Evolutionary conservation across 1,139 yeast species (phyloP).

Genomic region (Blastobotrys serpentis): DNA sequence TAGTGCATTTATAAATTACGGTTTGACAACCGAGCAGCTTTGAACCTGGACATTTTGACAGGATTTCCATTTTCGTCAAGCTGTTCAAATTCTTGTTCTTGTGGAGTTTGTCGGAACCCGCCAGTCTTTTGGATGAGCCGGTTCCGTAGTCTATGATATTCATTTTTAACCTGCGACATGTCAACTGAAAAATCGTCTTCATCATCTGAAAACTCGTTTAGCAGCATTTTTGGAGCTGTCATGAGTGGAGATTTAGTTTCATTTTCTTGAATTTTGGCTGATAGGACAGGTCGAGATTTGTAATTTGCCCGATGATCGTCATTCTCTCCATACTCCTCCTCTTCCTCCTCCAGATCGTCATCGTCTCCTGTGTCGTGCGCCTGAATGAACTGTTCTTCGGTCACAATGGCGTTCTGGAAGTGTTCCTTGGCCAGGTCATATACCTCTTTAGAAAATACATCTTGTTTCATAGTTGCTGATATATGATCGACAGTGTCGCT

Average conservation of each 20-base stretch:
- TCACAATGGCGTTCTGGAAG: constrained; percentile 34
- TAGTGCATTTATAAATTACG: constrained; percentile 10
- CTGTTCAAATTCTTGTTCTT: constrained; percentile 64
- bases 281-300: constrained; percentile 20
- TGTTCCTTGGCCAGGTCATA: constrained; percentile 31
- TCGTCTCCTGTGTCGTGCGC: constrained; percentile 27
- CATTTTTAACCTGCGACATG: constrained; percentile 45
- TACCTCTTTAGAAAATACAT: constrained; percentile 17
- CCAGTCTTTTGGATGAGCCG: constrained; percentile 50
- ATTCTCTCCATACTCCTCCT: constrained; percentile 19
- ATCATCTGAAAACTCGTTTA: constrained; percentile 10
- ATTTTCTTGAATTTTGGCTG: constrained; percentile 9
- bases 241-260: not conserved
- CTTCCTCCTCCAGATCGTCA: constrained; percentile 14
- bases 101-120: constrained; percentile 48
- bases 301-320: constrained; percentile 22
- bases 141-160: constrained; percentile 59
- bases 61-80: constrained; percentile 67
- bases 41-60: constrained; percentile 63
- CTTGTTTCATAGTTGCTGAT: not conserved
- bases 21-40: constrained; percentile 46
- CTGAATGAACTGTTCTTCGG: constrained; percentile 37
- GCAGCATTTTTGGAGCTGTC: constrained; percentile 5
- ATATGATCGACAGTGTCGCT: constrained; percentile 1
- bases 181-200: constrained; percentile 21